These are phyloP conservation scores for Erodium chrysanthum DNA, from an alignment of 441 rosid species.

Conservation along the genomic window DNA sequence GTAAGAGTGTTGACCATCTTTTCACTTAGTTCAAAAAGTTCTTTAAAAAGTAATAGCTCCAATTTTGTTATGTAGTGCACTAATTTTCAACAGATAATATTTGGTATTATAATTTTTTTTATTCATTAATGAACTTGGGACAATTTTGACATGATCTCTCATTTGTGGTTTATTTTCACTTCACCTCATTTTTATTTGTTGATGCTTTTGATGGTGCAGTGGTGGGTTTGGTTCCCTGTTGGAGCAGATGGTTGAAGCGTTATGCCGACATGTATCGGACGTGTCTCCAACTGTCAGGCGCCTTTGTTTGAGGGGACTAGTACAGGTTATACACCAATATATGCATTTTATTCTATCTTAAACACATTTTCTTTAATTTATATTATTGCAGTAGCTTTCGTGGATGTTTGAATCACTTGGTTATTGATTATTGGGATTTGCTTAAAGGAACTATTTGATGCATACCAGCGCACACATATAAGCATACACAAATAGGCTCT, in stretches of 20 bases:
- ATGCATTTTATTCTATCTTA: neutral
- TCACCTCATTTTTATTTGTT: conserved; percentile 10
- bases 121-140: neutral
- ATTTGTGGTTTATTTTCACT: neutral
- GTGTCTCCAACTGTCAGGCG: conserved; percentile 90
- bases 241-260: conserved; percentile 92
- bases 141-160: neutral
- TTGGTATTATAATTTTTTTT: too few species aligned
- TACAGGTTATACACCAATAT: conserved; percentile 44
- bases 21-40: neutral
- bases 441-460: neutral
- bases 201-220: conserved; percentile 38
- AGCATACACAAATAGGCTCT: neutral
- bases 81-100: too few species aligned
- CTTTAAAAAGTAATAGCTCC: neutral
- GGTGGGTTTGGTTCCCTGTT: conserved; percentile 61
- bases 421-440: conserved; percentile 10
- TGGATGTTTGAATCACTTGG: neutral
- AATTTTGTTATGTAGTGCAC: too few species aligned
- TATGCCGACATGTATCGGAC: conserved; percentile 92
- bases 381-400: neutral
- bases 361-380: neutral
- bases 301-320: conserved; percentile 93
- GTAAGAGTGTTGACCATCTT: neutral
- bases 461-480: neutral